Base-by-base conservation (phyloP, 2,329 filamentous ascomycete species). In the Sclerotinia minor region DNA sequence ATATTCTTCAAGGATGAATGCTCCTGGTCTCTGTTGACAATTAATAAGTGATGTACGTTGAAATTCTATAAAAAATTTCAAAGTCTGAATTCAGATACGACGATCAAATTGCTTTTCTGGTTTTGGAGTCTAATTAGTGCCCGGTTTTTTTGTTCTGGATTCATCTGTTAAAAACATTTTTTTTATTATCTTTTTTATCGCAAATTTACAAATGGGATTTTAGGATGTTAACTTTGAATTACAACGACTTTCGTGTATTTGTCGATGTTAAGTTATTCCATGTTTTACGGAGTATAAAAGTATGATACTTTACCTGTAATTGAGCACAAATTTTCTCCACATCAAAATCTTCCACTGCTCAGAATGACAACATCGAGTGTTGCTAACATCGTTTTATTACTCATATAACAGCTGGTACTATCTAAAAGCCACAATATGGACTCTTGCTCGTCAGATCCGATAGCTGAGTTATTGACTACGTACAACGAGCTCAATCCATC, bases 401-500 rank as follows among this genome's bases (percentile, higher is more conserved):
- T 45, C 17, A 15, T 45, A 5, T 15, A 29, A 59, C 24, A 45
- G 41, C 24, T n/a, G 35, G 35, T n/a, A 35, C 24, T 49, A 60
- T 35, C 21, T 35, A 13, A 35, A 24, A 21, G 9, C 1, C 1
- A 2, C 21, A 24, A 61, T n/a, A 63, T 63, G 57, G 47, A 63
- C 15, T 32, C 17, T 17, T n/a, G 7, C 47, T 9, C 38, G 21
- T 29, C 60, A 58, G 82, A 84, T 69, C 79, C 83, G 17, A 77
- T 85, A 68, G 77, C 74, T 29, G 82, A 85, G 68, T 83, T 93
- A 29, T 84, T 94, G 71, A 83, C 80, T 15, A 86, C 83, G n/a
- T 94, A 91, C 78, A 86, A 90, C 74, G 90, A 92, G 72, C 84
- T 94, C 66, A 94, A 94, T 75, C 78, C 82, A 67, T 76, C 80